Evolutionary conservation across 2,329 filamentous ascomycete genomes (phyloP).

Genomic region (Xylariomycetidae sp.): DNA sequence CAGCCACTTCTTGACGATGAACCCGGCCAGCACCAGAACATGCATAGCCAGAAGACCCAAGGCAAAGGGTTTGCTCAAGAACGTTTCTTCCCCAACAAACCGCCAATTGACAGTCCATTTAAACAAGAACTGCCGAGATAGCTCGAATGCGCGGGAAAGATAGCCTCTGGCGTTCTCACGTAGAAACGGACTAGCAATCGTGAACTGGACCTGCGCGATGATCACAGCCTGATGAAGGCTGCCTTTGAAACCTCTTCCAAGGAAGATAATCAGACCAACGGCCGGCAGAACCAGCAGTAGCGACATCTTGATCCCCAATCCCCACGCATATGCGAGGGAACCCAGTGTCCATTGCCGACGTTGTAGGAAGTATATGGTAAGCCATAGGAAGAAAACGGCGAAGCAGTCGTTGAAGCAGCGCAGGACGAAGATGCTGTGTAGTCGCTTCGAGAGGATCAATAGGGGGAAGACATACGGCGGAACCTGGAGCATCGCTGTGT

Average conservation of each 20-base stretch:
- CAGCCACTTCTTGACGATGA: slow-evolving; percentile 65
- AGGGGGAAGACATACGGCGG: slow-evolving; percentile 85
- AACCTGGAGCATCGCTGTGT: slow-evolving; percentile 40
- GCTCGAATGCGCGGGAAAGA: slow-evolving; percentile 76
- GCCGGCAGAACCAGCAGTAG: slow-evolving; percentile 77
- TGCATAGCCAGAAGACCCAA: slow-evolving; percentile 61
- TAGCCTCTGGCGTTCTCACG: slow-evolving; percentile 63
- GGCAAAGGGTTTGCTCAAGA: slow-evolving; percentile 66
- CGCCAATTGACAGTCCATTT: slow-evolving; percentile 99
- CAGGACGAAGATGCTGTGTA: slow-evolving; percentile 90
- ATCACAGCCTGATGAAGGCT: slow-evolving; percentile 64
- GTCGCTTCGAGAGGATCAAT: slow-evolving; percentile 79
- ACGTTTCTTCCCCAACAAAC: slow-evolving; percentile 78
- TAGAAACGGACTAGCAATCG: slow-evolving; percentile 62
- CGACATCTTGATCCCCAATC: slow-evolving; percentile 93
- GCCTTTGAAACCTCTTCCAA: slow-evolving; percentile 61
- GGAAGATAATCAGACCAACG: slow-evolving; percentile 68
- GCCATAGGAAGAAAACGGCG: slow-evolving; percentile 76
- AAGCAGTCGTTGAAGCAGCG: slow-evolving; percentile 96
- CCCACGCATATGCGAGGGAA: slow-evolving; percentile 66
- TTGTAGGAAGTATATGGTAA: slow-evolving; percentile 74
- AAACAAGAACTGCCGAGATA: slow-evolving; percentile 86
- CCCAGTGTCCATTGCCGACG: slow-evolving; percentile 67
- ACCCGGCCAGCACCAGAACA: slow-evolving; percentile 56
- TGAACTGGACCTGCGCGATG: slow-evolving; percentile 72